A percentile compares a stretch with the other conserved stretches of the same genome.
These are phyloP conservation scores for Rhodamnia argentea DNA, from an alignment of 345 rosid genomes.

Conservation along the genomic window DNA sequence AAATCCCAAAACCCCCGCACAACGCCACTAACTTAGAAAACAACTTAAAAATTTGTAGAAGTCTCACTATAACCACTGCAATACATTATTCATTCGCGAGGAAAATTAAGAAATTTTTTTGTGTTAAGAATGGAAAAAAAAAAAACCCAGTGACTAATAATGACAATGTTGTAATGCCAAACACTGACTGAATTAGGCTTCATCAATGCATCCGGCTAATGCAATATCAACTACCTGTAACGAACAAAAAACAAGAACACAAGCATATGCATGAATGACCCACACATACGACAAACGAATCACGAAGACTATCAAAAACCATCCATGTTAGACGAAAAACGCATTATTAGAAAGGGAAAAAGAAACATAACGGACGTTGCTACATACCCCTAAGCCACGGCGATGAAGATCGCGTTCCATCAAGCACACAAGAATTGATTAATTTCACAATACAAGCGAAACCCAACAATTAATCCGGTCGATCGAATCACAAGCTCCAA, in stretches of 20 bases:
- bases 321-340: not conserved
- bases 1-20: not conserved
- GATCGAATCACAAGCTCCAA: not conserved
- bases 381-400: not conserved
- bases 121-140: not conserved
- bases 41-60: not conserved
- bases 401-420: slow-evolving; percentile 3
- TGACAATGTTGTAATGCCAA: not conserved
- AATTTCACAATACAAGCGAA: not conserved
- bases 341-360: not conserved
- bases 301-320: not conserved
- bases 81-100: not conserved
- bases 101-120: not conserved
- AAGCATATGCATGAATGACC: not conserved
- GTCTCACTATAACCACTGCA: not conserved
- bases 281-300: not conserved
- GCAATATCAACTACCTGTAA: not conserved
- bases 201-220: not conserved
- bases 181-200: not conserved
- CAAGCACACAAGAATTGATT: not conserved
- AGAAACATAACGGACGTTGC: not conserved
- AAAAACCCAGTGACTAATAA: not conserved
- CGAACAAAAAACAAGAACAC: not conserved
- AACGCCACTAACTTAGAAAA: not conserved
- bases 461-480: not conserved